Base-by-base conservation (phyloP, 768 basidiomycete species). In the Suillus decipiens region DNA sequence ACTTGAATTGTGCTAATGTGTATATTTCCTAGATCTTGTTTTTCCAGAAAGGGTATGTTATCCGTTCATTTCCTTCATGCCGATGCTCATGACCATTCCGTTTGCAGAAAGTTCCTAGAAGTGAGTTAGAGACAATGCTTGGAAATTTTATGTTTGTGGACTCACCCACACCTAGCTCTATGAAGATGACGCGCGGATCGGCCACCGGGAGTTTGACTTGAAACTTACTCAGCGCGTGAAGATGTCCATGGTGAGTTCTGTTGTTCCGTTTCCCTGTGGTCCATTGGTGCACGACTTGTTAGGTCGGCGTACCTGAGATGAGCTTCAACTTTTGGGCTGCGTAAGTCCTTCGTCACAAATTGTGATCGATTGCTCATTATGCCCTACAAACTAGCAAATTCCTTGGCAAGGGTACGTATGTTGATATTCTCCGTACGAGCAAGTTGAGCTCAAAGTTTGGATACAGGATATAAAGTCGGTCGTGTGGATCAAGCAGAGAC, bases 401-500 rank as follows among this genome's bases (percentile, higher is more conserved):
- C 68, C 84, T 94, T 33, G 92, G 86, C 4, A 90, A 92, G 81
- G 89, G 89, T 86, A 42, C 6, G 69, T 57, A 8, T 19, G 15
- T 57, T 47, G n/a, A 19, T 34, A 45, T 53, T 59, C 42, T 42
- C 11, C 22, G 33, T 4, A 17, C 17, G 39, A 43, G 15, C 41
- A 41, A 48, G 12, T 37, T 39, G 54, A 28, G 36, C 34, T 19
- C 37, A 47, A 62, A 33, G 33, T 3, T 42, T 2, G 9, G 11
- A 10, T 31, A 42, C 61, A 90, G 92, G 93, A 0, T 91, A 95
- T 78, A 96, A 96, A 76, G 93, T 99, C 59, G 97, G 97, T 8
- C 89, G 93, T 14, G 97, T 99, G 19, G 96, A 98, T 71, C 97
- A 99, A 75, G 87, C 90, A 0, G 97, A 99, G 78, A 99, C 97